Conservation (phyloP, 2,329 filamentous ascomycete species). For the Acarospora socialis region DNA sequence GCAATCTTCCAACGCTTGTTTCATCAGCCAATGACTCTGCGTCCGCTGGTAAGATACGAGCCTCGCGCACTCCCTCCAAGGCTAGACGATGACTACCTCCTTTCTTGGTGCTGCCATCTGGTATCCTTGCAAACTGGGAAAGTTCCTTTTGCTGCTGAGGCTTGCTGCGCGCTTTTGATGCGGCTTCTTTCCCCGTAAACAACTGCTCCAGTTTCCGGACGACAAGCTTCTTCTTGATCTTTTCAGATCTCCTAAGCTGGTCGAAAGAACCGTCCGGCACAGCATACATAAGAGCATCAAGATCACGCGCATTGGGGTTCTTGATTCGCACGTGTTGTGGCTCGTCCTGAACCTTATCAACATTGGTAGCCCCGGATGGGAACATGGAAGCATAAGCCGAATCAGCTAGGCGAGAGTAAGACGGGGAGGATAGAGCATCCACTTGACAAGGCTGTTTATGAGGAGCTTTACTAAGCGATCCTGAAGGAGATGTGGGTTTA, state of each 20-base stretch:
- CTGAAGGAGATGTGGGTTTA: background rate
- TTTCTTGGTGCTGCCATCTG: slow-evolving; percentile 18
- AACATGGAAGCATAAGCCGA: slow-evolving; percentile 28
- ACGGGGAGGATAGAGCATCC: slow-evolving; percentile 68
- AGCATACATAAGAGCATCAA: too few species aligned
- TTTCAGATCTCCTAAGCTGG: too few species aligned
- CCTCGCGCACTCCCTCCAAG: slow-evolving; percentile 27
- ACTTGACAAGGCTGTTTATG: slow-evolving; percentile 5
- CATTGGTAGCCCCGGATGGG: slow-evolving; percentile 27
- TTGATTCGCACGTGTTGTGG: too few species aligned
- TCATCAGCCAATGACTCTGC: slow-evolving; percentile 12
- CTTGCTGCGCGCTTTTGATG: slow-evolving; percentile 31
- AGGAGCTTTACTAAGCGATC: background rate
- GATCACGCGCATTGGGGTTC: too few species aligned
- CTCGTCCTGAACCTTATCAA: too few species aligned
- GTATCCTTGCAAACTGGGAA: slow-evolving; percentile 36
- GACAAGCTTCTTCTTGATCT: slow-evolving; percentile 61
- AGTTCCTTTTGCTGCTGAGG: slow-evolving; percentile 44
- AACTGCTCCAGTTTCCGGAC: slow-evolving; percentile 65
- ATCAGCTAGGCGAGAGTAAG: slow-evolving; percentile 40
- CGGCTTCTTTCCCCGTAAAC: slow-evolving; percentile 55
- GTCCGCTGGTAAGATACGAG: slow-evolving; percentile 25
- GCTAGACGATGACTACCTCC: slow-evolving; percentile 11
- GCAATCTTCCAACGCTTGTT: background rate
- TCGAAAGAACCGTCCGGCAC: too few species aligned